A percentile compares a stretch with the other conserved stretches of the same genome.
Conservation (phyloP, 2,329 filamentous ascomycete species). For the Diaporthe citri region DNA sequence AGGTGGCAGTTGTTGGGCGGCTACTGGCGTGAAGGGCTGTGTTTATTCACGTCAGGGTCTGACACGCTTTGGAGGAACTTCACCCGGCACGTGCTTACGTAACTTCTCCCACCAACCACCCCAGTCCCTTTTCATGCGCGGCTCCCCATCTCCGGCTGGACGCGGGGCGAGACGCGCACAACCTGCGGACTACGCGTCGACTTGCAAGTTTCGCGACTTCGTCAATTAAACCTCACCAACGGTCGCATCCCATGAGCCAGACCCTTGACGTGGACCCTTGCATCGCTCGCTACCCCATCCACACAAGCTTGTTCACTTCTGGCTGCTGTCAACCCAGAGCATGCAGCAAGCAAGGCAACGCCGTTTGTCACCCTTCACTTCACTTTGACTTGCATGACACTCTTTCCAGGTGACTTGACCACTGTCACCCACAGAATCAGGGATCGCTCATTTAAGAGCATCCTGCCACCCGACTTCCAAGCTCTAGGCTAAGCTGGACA, state of each 20-base stretch:
- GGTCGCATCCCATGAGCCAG: background rate
- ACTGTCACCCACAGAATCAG: background rate
- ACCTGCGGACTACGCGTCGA: conserved; percentile 24
- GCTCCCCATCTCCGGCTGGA: conserved; percentile 3
- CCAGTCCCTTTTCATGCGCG: background rate
- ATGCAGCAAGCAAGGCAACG: conserved; percentile 1
- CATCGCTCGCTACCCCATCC: background rate
- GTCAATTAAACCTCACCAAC: conserved; percentile 26
- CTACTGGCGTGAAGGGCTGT: background rate
- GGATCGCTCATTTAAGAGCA: background rate
- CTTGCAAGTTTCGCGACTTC: conserved; percentile 29
- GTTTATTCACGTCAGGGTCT: background rate
- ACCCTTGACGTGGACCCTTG: conserved; percentile 1
- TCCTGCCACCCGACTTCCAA: background rate
- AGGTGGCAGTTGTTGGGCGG: background rate
- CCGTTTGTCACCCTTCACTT: conserved; percentile 9
- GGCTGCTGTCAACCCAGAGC: conserved; percentile 5
- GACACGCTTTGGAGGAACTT: too few relatives aligned
- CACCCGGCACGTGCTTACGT: background rate
- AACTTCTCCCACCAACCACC: background rate
- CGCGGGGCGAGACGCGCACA: conserved; percentile 29
- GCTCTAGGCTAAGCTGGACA: background rate
- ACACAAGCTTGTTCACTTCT: background rate
- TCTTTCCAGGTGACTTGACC: background rate
- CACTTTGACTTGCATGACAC: background rate